Percentiles rank a stretch among this genome's conserved stretches.
phyloP scores from a whole-genome alignment of 208 protist genomes.

The Acanthamoeba lenticulata region DNA sequence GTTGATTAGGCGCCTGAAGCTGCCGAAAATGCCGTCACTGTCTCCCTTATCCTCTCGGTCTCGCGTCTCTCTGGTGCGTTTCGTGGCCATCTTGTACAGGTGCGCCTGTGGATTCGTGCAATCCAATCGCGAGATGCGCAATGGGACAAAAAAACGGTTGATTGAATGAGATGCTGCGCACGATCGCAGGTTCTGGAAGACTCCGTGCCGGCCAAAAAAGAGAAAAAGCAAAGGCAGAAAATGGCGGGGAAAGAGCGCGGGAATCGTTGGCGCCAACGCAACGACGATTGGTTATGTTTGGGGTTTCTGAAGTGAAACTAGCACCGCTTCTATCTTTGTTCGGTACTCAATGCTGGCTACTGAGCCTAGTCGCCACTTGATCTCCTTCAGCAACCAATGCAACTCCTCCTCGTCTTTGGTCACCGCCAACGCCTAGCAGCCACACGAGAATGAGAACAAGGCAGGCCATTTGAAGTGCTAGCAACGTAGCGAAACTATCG shows the following conservation, averaged over 20 bases:
- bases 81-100: background rate
- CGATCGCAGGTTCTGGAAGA: background rate
- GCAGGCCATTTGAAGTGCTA: background rate
- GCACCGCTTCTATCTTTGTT: background rate
- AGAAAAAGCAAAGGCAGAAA: background rate
- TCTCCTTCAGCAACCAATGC: background rate
- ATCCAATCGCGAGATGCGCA: no score
- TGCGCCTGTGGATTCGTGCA: background rate
- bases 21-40: background rate
- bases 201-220: background rate
- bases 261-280: no score
- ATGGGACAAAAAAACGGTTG: no score
- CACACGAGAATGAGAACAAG: background rate
- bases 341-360: slow-evolving; percentile 3
- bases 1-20: slow-evolving; percentile 7
- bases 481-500: background rate
- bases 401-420: background rate
- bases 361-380: background rate
- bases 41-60: background rate
- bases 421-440: background rate
- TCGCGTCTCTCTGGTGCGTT: background rate
- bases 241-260: no score
- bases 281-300: no score
- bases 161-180: no score
- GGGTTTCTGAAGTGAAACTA: background rate